Base-by-base conservation (phyloP, 2,329 filamentous ascomycete species). In the Ceratocystis cubensis region DNA sequence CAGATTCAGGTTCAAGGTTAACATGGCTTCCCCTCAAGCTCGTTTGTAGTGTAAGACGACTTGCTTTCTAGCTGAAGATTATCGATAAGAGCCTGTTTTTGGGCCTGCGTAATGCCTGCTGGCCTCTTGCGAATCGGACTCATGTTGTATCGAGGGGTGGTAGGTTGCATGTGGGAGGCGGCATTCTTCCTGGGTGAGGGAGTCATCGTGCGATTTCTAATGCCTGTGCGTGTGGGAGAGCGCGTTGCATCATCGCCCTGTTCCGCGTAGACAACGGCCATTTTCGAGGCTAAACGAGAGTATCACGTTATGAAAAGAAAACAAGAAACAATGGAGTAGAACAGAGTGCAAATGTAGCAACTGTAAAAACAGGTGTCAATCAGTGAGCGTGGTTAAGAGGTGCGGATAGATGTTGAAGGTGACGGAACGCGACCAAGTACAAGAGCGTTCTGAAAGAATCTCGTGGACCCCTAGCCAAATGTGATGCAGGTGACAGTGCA, bases 51-150 rank as follows among this genome's bases (percentile, higher is more conserved):
- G 28, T 44, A 7, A 22, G 33, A 65, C 44, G 20, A 75, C 86
- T 69, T 81, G 96, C 91, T 84, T 76, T 96, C 91, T 50, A 96
- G 81, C 73, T 96, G 90, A 48, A 96, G 77, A 72, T 96, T 96
- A 72, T 96, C 90, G 67, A 96, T 87, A 64, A 96, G 78, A 10
- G 88, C 88, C 75, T 94, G 89, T 76, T 96, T 96, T 74, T 96
- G 90, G 50, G 81, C 80, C 66, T 83, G 74, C 2, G 85, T 86
- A 69, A 93, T 82, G 56, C 81, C 84, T 68, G 82, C 76, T 72
- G 77, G 80, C 70, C 76, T 81, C 76, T 83, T 88, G 75, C 82
- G 87, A 65, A 82, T 80, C 1, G 87, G 87, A 72, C 84, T 88
- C 74, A 78, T 78, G 70, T 73, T 75, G 37, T 50, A 61, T 69